Evolutionary conservation across 768 basidiomycete genomes (phyloP).

Genomic region (Pluteus cervinus): DNA sequence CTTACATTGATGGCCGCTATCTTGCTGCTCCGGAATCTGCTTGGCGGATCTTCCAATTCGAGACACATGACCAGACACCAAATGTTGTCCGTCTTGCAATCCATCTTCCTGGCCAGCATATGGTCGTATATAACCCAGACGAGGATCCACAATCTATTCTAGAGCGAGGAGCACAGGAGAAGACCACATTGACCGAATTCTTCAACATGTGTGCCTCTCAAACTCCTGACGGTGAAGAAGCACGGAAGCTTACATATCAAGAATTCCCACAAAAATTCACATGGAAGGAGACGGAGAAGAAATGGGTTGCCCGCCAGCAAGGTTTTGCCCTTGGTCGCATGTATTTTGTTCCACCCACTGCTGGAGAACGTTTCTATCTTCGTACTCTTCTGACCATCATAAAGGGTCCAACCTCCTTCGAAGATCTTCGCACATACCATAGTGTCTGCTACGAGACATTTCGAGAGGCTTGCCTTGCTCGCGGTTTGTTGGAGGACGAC

Average conservation of each 20-base stretch:
- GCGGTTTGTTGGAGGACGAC: constrained; percentile 42
- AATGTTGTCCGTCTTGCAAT: constrained; percentile 33
- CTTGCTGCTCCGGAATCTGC: constrained; percentile 25
- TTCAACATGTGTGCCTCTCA: constrained; percentile 18
- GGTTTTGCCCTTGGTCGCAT: constrained; percentile 34
- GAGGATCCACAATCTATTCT: neutral
- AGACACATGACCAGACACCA: constrained; percentile 27
- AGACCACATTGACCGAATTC: constrained; percentile 24
- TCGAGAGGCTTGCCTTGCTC: constrained; percentile 32
- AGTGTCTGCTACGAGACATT: constrained; percentile 20
- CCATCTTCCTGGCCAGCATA: constrained; percentile 18
- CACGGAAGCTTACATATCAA: constrained; percentile 22
- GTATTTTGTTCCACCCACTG: constrained; percentile 28
- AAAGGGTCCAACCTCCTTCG: constrained; percentile 25
- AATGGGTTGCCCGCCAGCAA: constrained; percentile 23
- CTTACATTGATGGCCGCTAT: constrained; percentile 29
- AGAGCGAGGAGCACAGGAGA: constrained; percentile 9
- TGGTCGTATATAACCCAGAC: constrained; percentile 1
- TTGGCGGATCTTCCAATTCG: constrained; percentile 28
- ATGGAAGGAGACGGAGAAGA: constrained; percentile 1
- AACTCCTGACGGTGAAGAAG: constrained; percentile 10
- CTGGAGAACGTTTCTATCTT: constrained; percentile 35
- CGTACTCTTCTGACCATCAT: constrained; percentile 31
- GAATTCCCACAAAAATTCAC: constrained; percentile 23
- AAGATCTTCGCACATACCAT: constrained; percentile 17